phyloP scores from a whole-genome alignment of 768 basidiomycete genomes.

The Macrolepiota dolichaula region DNA sequence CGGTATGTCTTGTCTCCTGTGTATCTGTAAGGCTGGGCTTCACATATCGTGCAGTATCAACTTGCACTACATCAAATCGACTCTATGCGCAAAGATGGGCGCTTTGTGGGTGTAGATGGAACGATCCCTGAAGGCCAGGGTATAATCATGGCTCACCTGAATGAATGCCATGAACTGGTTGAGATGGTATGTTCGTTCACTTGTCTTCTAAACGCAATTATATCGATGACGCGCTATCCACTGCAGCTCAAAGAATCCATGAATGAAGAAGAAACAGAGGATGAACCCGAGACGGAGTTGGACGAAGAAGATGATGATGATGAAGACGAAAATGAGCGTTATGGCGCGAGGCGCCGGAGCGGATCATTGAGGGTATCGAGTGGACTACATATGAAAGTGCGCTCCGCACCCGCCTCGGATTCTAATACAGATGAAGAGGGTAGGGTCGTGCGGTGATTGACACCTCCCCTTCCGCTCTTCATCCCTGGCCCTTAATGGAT shows the following conservation, averaged over 20 bases:
- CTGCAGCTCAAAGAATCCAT: constrained; percentile 76
- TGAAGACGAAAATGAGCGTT: constrained; percentile 30
- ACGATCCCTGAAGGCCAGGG: constrained; percentile 94
- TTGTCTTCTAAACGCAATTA: not conserved
- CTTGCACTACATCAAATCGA: constrained; percentile 95
- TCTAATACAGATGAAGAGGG: not conserved
- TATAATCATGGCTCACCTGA: constrained; percentile 92
- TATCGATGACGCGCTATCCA: not conserved
- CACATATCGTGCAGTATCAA: constrained; percentile 62
- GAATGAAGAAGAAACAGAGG: constrained; percentile 63
- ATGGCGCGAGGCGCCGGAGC: not conserved
- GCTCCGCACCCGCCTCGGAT: not conserved
- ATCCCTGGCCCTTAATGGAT: not conserved
- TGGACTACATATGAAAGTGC: not conserved
- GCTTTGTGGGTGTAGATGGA: constrained; percentile 87
- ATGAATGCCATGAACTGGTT: constrained; percentile 92
- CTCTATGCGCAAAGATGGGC: constrained; percentile 87
- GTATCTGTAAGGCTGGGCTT: not conserved
- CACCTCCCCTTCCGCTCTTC: not conserved
- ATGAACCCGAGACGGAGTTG: constrained; percentile 8
- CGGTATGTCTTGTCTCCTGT: constrained; percentile 48
- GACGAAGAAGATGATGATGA: constrained; percentile 49
- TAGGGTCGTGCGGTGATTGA: not conserved
- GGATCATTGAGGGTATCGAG: not conserved
- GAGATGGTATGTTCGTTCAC: constrained; percentile 68